phyloP scores from a whole-genome alignment of 129 eudicot species.

The Pittosporum tobira region DNA sequence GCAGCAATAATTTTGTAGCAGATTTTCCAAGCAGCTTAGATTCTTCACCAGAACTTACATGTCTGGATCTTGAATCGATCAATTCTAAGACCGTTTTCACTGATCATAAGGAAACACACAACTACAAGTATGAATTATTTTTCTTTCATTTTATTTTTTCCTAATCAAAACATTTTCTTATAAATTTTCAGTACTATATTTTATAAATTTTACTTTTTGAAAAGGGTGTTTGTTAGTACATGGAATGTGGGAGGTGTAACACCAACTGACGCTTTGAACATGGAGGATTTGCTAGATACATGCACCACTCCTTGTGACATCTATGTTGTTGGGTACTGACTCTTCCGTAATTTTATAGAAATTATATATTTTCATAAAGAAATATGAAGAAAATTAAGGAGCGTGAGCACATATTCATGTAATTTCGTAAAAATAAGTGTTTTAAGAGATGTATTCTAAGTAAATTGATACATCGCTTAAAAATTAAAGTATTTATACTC shows the following conservation, averaged over 20 bases:
- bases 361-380: too few relatives aligned
- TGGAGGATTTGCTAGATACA: slow-evolving; percentile 48
- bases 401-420: too few relatives aligned
- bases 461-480: too few relatives aligned
- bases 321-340: slow-evolving; percentile 51
- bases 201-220: not conserved
- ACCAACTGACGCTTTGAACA: slow-evolving; percentile 35
- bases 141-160: not conserved
- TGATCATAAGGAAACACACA: slow-evolving; percentile 20
- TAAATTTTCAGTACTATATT: not conserved
- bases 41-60: slow-evolving; percentile 32
- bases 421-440: too few relatives aligned
- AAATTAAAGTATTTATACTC: too few relatives aligned
- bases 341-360: not conserved
- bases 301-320: slow-evolving; percentile 35
- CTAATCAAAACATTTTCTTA: not conserved
- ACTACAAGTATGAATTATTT: slow-evolving; percentile 32
- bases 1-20: slow-evolving; percentile 44
- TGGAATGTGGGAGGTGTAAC: slow-evolving; percentile 70
- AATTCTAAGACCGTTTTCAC: slow-evolving; percentile 10
- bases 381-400: too few relatives aligned
- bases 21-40: slow-evolving; percentile 37
- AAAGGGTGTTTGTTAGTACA: slow-evolving; percentile 49
- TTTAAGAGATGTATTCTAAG: too few relatives aligned
- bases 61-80: slow-evolving; percentile 16